Base-by-base conservation (phyloP, 352 stramenopile species). In the Pythium sp. region DNA sequence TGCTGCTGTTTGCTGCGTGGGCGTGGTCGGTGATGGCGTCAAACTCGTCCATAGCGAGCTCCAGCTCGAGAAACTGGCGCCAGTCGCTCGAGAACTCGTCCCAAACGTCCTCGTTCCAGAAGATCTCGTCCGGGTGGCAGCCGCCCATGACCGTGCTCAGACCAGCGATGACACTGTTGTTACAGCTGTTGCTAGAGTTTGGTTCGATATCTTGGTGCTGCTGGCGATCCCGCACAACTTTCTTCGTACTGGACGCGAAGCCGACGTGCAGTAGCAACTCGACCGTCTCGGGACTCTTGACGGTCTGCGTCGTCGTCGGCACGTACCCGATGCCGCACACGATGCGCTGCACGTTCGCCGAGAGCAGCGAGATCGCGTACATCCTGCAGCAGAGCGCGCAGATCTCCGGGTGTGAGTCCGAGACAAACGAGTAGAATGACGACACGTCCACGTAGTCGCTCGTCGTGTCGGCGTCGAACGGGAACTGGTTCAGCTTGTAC, bases 351-450 rank as follows among this genome's bases (percentile, higher is more conserved):
- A 89, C 65, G 46, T 89, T 82, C 9, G 76, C 85, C 14, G 77
- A 86, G 22, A 84, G 68, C 61, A 95, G 62, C 18, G 82, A 80
- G 34, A 93, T 72, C 6, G 84, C 84, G 68, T 92, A 93, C 32
- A 95, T 62, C 5, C 87, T 81, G 46, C 85, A 95, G 58, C 87
- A 93, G 5, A 95, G 73, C 38, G 85, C 85, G 24, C 84, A 92
- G 18, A 95, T 87, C 67, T 95, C 84, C 1, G 84, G 84, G 47
- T 93, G 78, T 7, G 87, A 91, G 59, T 93, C 84, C 8, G 87
- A 90, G 8, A 95, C 77, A 56, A 92, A 92, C 62, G 85, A 92
- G 70, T 95, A 95, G 67, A 95, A 95, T 7, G 85, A 93, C 49
- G 82, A 91, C 49, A 93, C 83, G 60, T 95, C 85, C 0, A 81